A percentile compares a stretch with the other conserved stretches of the same genome.
phyloP scores from a whole-genome alignment of 345 rosid genomes.

The Salix viminalis region DNA sequence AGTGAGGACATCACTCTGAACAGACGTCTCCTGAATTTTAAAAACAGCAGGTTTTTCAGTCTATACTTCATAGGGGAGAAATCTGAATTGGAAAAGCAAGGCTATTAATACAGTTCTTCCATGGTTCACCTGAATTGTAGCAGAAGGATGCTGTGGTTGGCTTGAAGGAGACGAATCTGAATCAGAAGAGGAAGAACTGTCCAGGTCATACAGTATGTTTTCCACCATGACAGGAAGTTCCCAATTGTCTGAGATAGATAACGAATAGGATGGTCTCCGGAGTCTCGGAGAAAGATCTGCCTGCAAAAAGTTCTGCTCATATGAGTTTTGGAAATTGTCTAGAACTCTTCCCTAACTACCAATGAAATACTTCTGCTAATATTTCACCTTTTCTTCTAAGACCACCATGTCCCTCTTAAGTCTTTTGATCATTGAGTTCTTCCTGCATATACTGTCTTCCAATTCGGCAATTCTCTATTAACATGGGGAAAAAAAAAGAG shows the following conservation, averaged over 20 bases:
- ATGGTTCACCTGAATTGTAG: conserved; percentile 11
- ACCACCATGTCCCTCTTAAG: conserved; percentile 64
- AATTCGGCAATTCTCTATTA: conserved; percentile 69
- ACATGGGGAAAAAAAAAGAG: not conserved
- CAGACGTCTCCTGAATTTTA: conserved; percentile 17
- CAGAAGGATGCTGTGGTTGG: conserved; percentile 12
- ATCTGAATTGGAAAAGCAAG: conserved; percentile 1
- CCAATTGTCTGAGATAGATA: conserved; percentile 27
- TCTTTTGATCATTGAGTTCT: conserved; percentile 60
- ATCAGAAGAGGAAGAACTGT: conserved; percentile 83
- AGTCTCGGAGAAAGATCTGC: conserved; percentile 60
- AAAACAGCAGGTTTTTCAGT: not conserved
- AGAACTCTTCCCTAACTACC: not conserved
- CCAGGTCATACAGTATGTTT: conserved; percentile 78
- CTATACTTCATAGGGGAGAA: not conserved
- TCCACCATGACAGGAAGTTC: conserved; percentile 56
- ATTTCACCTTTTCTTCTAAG: conserved; percentile 72
- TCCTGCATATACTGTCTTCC: conserved; percentile 69
- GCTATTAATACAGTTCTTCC: not conserved
- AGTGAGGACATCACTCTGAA: conserved; percentile 17
- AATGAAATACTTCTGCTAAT: not conserved
- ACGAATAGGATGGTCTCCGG: conserved; percentile 50
- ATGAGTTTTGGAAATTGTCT: not conserved
- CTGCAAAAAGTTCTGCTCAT: conserved; percentile 17
- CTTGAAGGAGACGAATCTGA: conserved; percentile 52